Evolutionary conservation across 148 eudicot genomes (phyloP).

Genomic region (Fagopyrum homotropicum): DNA sequence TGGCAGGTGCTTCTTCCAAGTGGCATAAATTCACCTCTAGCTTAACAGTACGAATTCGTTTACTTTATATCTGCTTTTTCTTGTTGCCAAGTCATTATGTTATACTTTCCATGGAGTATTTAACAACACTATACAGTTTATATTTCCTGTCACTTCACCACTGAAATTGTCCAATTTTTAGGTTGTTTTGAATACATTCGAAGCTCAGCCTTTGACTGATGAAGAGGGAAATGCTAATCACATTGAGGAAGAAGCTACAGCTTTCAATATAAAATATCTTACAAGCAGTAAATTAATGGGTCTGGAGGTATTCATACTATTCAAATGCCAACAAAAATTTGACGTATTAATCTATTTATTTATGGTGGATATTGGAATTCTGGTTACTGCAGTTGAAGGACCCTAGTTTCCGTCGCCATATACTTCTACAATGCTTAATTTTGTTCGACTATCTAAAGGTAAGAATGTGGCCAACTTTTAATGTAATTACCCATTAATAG

Average conservation of each 20-base stretch:
- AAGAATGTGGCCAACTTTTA: slow-evolving; percentile 4
- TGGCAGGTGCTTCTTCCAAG: slow-evolving; percentile 50
- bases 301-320: slow-evolving; percentile 57
- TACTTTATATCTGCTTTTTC: background rate
- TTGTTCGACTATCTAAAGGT: slow-evolving; percentile 93
- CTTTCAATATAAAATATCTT: slow-evolving; percentile 91
- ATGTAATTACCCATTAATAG: background rate
- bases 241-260: slow-evolving; percentile 84
- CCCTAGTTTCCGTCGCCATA: slow-evolving; percentile 95
- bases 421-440: slow-evolving; percentile 92
- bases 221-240: slow-evolving; percentile 88
- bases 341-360: slow-evolving; percentile 8
- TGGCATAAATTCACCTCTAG: slow-evolving; percentile 88
- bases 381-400: slow-evolving; percentile 67
- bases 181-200: slow-evolving; percentile 87
- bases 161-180: slow-evolving; percentile 18
- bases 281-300: slow-evolving; percentile 99
- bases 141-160: slow-evolving; percentile 6
- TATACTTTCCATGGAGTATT: background rate
- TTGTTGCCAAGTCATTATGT: background rate
- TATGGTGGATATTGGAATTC: background rate
- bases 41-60: slow-evolving; percentile 46
- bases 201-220: slow-evolving; percentile 97
- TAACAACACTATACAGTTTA: slow-evolving; percentile 1
- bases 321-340: background rate